A percentile compares a stretch with the other conserved stretches of the same genome.
Conservation (phyloP, 768 basidiomycete genomes). For the Lactifluus pinguis region DNA sequence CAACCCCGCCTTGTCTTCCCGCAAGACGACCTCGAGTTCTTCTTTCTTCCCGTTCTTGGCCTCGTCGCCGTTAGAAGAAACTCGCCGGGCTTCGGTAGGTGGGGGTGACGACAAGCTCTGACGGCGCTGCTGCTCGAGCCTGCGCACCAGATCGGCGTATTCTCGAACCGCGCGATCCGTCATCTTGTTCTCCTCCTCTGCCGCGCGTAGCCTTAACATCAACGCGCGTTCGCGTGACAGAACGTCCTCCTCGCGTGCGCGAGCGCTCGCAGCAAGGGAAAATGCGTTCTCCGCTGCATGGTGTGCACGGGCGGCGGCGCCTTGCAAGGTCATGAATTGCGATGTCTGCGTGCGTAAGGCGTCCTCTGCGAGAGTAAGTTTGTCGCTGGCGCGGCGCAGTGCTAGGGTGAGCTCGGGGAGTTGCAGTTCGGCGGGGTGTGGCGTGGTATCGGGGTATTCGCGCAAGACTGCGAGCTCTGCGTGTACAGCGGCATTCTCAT, state of each 20-base stretch:
- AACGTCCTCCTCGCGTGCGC: slow-evolving; percentile 46
- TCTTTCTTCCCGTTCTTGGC: slow-evolving; percentile 13
- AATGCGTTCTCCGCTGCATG: slow-evolving; percentile 43
- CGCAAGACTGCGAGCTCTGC: slow-evolving; percentile 50
- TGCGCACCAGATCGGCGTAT: slow-evolving; percentile 67
- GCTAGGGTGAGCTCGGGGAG: slow-evolving; percentile 55
- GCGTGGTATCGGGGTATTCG: slow-evolving; percentile 38
- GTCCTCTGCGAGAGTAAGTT: slow-evolving; percentile 54
- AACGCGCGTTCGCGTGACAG: slow-evolving; percentile 42
- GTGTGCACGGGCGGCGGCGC: slow-evolving; percentile 36
- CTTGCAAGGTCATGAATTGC: slow-evolving; percentile 36
- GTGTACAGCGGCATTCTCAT: slow-evolving; percentile 48
- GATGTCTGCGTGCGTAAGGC: slow-evolving; percentile 40
- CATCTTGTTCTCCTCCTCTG: slow-evolving; percentile 53
- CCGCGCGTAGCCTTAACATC: slow-evolving; percentile 35
- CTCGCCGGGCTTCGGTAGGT: background rate
- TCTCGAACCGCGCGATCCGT: slow-evolving; percentile 58
- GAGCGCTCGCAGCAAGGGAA: slow-evolving; percentile 43
- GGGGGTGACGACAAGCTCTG: slow-evolving; percentile 22
- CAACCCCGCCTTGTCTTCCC: slow-evolving; percentile 41
- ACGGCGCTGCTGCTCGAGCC: slow-evolving; percentile 48
- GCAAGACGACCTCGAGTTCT: slow-evolving; percentile 25
- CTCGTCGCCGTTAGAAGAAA: slow-evolving; percentile 7
- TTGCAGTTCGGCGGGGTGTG: slow-evolving; percentile 31
- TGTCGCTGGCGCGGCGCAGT: slow-evolving; percentile 57